Conservation (phyloP, 2,329 filamentous ascomycete species). For the Curvularia verruculosa region DNA sequence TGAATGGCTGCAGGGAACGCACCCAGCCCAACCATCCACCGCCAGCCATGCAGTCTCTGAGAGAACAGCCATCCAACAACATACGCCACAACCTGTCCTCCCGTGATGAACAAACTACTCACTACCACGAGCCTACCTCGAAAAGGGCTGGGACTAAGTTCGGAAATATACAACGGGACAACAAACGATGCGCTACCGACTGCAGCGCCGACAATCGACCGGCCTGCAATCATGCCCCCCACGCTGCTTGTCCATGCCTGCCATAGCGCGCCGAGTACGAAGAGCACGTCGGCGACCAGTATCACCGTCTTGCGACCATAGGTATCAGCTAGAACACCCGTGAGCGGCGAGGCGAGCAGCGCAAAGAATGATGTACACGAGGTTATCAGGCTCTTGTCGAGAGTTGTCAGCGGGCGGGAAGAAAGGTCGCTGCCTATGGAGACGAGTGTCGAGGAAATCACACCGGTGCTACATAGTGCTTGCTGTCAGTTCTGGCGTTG, state of each 20-base stretch:
- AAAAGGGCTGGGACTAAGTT: conserved; percentile 77
- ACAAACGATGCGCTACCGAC: conserved; percentile 82
- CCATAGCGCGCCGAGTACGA: conserved; percentile 68
- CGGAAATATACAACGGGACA: conserved; percentile 78
- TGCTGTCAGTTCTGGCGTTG: not conserved
- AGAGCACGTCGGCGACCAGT: conserved; percentile 67
- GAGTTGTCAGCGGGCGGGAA: conserved; percentile 54
- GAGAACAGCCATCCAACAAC: conserved; percentile 78
- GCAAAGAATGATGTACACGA: conserved; percentile 64
- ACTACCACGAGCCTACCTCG: conserved; percentile 83
- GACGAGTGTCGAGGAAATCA: conserved; percentile 66
- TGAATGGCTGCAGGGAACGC: conserved; percentile 78
- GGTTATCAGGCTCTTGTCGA: conserved; percentile 65
- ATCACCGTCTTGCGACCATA: conserved; percentile 85
- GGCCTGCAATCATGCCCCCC: conserved; percentile 67
- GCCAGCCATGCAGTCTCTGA: conserved; percentile 67
- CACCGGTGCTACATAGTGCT: conserved; percentile 57
- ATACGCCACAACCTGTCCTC: conserved; percentile 89
- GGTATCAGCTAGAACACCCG: conserved; percentile 67
- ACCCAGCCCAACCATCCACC: conserved; percentile 90
- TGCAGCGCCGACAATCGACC: conserved; percentile 72
- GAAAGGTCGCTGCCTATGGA: conserved; percentile 62
- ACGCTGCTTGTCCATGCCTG: conserved; percentile 68
- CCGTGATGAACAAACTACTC: conserved; percentile 80
- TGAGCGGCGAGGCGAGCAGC: conserved; percentile 61